These are phyloP conservation scores for Sporothrix mexicana DNA, from an alignment of 2,329 filamentous ascomycete species.

Conservation along the genomic window DNA sequence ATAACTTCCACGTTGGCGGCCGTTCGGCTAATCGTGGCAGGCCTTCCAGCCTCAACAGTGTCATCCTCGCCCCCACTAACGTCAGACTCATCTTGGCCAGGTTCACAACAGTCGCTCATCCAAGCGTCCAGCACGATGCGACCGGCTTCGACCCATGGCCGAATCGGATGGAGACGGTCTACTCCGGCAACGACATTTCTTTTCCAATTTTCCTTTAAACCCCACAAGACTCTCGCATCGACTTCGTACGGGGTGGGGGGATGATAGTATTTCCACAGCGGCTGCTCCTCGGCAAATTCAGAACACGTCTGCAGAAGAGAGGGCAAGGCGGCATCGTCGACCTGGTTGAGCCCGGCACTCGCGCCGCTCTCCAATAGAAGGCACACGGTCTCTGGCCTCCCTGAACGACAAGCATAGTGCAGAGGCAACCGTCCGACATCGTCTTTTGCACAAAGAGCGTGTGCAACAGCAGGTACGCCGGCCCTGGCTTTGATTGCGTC, in stretches of 20 bases:
- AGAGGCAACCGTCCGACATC: neutral
- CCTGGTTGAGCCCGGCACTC: too few relatives aligned
- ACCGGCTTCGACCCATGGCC: neutral
- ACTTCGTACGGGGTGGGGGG: neutral
- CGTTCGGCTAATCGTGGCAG: too few relatives aligned
- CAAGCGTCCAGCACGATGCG: neutral
- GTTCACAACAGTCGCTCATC: neutral
- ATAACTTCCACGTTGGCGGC: neutral
- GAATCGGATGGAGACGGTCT: neutral
- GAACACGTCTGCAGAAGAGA: neutral
- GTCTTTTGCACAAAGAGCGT: neutral
- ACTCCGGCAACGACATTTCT: neutral
- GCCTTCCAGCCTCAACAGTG: neutral
- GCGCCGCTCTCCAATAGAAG: neutral
- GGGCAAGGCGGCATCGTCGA: too few relatives aligned
- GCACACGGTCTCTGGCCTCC: neutral
- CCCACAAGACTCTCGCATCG: neutral
- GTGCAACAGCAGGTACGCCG: too few relatives aligned
- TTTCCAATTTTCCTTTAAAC: neutral
- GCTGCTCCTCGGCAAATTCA: conserved; percentile 14
- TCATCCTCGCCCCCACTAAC: too few relatives aligned
- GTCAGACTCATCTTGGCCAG: too few relatives aligned
- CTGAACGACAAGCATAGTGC: neutral
- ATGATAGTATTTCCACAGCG: neutral
- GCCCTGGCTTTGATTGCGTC: too few relatives aligned